Percentiles rank a stretch among this genome's conserved stretches.
Conservation (phyloP, 169 alveolate genomes). For the Cryptosporidium muris region DNA sequence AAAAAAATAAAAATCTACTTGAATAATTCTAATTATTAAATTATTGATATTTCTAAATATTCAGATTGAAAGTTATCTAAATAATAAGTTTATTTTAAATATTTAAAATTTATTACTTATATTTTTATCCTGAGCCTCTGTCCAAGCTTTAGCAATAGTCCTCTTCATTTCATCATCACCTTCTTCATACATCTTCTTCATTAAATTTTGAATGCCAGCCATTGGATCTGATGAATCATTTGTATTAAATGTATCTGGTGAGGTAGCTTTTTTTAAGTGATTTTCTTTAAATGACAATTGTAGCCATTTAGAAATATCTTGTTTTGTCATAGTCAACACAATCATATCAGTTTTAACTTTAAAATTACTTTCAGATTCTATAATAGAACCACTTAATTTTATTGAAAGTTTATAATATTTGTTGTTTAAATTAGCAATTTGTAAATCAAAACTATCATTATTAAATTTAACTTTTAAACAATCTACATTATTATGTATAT, state of each 20-base stretch:
- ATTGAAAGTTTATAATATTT: constrained; percentile 44
- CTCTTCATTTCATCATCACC: constrained; percentile 93
- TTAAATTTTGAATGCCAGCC: constrained; percentile 78
- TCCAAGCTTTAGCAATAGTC: constrained; percentile 94
- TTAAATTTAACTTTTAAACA: constrained; percentile 23
- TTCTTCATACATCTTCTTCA: constrained; percentile 80
- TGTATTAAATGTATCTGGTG: constrained; percentile 58
- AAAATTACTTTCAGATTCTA: constrained; percentile 9
- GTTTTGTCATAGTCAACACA: constrained; percentile 22
- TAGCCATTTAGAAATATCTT: constrained; percentile 28
- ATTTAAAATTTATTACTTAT: background rate
- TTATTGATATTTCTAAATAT: background rate
- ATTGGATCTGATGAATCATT: constrained; percentile 74
- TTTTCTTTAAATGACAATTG: constrained; percentile 53
- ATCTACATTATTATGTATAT: constrained; percentile 36
- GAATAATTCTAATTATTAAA: background rate
- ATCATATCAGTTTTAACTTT: constrained; percentile 56
- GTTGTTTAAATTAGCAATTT: constrained; percentile 19
- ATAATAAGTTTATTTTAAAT: too few relatives aligned
- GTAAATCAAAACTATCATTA: constrained; percentile 28
- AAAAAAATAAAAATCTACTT: background rate
- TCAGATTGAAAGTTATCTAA: too few relatives aligned
- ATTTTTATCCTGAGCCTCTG: constrained; percentile 77
- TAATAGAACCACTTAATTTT: constrained; percentile 16
- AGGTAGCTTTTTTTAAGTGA: constrained; percentile 70